Percentiles rank a stretch among this genome's conserved stretches.
Conservation (phyloP, 208 protist species). For the Herpetomonas tarakana region DNA sequence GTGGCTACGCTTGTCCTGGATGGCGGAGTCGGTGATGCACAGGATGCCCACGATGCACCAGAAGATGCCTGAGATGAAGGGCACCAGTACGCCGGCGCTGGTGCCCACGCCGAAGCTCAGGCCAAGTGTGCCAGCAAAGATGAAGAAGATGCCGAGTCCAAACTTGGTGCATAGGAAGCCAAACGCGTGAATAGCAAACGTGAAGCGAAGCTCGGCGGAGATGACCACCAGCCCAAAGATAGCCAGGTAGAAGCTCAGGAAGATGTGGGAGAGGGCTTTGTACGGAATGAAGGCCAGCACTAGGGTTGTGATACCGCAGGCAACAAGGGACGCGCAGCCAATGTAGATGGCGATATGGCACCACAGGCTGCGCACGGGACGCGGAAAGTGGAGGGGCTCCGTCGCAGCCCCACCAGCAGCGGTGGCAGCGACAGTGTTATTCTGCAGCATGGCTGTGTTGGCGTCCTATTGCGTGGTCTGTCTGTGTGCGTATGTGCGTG, state of each 20-base stretch:
- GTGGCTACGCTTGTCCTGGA: constrained; percentile 12
- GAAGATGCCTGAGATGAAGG: constrained; percentile 39
- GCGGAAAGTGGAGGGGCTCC: constrained; percentile 11
- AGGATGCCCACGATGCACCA: constrained; percentile 24
- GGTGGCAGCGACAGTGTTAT: no score
- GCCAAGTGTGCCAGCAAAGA: constrained; percentile 50
- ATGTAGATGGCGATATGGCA: constrained; percentile 27
- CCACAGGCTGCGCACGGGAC: constrained; percentile 11
- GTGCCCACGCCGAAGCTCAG: constrained; percentile 35
- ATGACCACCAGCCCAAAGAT: constrained; percentile 32
- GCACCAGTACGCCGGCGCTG: constrained; percentile 22
- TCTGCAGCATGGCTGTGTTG: no score
- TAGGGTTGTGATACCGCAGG: constrained; percentile 30
- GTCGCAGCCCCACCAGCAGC: no score
- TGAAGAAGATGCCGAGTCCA: constrained; percentile 37
- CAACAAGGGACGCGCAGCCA: constrained; percentile 24
- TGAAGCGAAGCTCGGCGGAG: constrained; percentile 22
- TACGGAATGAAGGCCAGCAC: constrained; percentile 26
- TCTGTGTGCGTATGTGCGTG: no score
- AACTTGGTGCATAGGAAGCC: constrained; percentile 31
- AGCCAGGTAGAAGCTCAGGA: constrained; percentile 37
- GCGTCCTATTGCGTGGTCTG: no score
- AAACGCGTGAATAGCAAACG: constrained; percentile 20
- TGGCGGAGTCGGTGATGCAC: constrained; percentile 18
- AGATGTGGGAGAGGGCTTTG: constrained; percentile 17